Percentiles rank a stretch among this genome's conserved stretches.
phyloP scores from a whole-genome alignment of 1,284 basidiomycete genomes.

The Tranzscheliella williamsii region DNA sequence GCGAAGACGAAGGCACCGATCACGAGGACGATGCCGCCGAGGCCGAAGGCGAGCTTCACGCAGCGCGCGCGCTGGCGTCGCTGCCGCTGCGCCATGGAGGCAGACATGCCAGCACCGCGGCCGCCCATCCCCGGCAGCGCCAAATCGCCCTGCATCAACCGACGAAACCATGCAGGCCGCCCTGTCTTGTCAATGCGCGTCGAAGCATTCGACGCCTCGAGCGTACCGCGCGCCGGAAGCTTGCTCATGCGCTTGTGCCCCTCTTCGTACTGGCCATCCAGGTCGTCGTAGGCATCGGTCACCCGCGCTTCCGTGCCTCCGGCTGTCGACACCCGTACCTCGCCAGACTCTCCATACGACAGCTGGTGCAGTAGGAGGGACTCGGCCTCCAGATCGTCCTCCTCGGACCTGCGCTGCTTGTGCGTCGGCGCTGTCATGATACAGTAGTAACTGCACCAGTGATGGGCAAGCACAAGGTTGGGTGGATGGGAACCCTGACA shows the following conservation, averaged over 20 bases:
- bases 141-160: conserved; percentile 22
- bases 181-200: conserved; percentile 48
- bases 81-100: conserved; percentile 15
- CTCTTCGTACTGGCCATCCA: conserved; percentile 23
- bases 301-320: conserved; percentile 9
- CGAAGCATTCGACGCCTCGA: conserved; percentile 27
- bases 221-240: conserved; percentile 20
- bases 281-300: conserved; percentile 36
- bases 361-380: conserved; percentile 38
- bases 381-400: conserved; percentile 38
- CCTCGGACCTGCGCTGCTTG: conserved; percentile 11
- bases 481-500: too few species aligned
- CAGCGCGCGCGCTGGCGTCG: conserved; percentile 16
- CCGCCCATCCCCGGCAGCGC: conserved; percentile 16
- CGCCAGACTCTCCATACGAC: conserved; percentile 25
- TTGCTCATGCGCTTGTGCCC: conserved; percentile 15
- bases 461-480: too few species aligned
- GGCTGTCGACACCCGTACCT: conserved; percentile 13
- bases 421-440: too few species aligned
- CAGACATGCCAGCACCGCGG: conserved; percentile 26
- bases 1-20: conserved; percentile 46
- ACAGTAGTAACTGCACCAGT: too few species aligned
- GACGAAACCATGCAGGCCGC: conserved; percentile 45
- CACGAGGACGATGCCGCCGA: conserved; percentile 22
- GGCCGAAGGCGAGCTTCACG: conserved; percentile 12